Evolutionary conservation across 495 filamentous ascomycete genomes (phyloP), one percentile per base, ranked within the genome.

Genomic region (Penicillium lagena): DNA sequence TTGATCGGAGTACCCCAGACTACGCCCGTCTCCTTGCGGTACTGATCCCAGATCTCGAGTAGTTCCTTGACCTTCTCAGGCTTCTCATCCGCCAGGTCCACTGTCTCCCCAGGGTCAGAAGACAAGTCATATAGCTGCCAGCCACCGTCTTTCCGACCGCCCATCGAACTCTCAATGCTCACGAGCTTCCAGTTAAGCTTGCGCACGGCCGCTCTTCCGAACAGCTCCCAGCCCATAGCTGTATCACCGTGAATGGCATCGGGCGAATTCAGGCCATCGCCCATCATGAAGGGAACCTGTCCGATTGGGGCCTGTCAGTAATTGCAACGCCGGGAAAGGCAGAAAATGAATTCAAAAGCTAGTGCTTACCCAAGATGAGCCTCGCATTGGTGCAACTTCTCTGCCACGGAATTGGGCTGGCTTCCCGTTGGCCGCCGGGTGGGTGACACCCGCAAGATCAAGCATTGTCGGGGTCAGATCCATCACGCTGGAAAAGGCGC

Each of bases 391-490:
- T 7, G 71, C 69, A 28, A 73, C 54, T 40, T 68, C 57, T 12
- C 70, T 60, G 31, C 66, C 67, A 45, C 70, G 62, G 47, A 71
- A 77, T 7, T 55, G 66, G 2, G 22, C 22, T 22, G 22, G 22
- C 7, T 68, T 60, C 5, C 64, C 70, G 22, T 22, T 22, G 4
- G 22, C 22, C 4, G 22, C 22, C 1, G 73, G 75, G 50, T 76
- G 74, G 40, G 53, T 43, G 8, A 77, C 59, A 13, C 73, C 72
- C 1, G 71, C 76, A 45, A 78, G 63, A 17, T 77, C 70, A 14
- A 79, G 59, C 33, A 77, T 57, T 9, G 66, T 75, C 7, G 70
- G 73, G 32, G 63, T 60, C 11, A 76, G 43, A 50, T 79, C 75
- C 74, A 76, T 77, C 15, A 77, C 67, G 5, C 67, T 79, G 34